Evolutionary conservation across 192 early-diverging fungal genomes (phyloP), one percentile per base, ranked within the genome.

Genomic region (Backusella psychrophila): DNA sequence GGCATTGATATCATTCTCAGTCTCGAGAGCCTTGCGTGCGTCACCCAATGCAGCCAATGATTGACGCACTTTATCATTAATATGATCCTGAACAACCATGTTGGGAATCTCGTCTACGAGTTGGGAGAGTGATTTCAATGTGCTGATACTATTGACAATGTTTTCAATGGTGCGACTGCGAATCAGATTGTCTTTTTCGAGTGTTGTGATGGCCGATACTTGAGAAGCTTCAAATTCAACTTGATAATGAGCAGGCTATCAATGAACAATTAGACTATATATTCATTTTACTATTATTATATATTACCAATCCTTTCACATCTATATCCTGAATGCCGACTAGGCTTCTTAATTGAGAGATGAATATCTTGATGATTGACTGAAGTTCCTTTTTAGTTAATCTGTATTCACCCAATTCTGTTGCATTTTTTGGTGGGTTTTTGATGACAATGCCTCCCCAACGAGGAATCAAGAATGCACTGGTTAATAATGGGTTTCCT

Each of bases 1-100:
- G 0, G 95, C 93, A 14, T 74, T 38, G 7, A 79, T 66, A 72
- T 89, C 85, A 29, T 75, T 75, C 17, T 77, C 83, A 19, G 66
- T 53, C 26, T 81, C 66, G 0, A 90, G 80, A 44, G 78, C 77
- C 14, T 75, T 35, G 7, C 85, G 84, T 0, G 87, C 81, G 1
- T 35, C 71, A 31, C 66, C 26, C 1, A 88, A 81, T 21, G 84
- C 77, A 29, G 73, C 66, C 5, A 89, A 78, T 9, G 90, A 83
- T 26, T 75, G 70, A 35, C 72, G 67, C 19, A 82, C 38, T 0
- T 81, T 74, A 29, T 73, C 73, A 14, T 92, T 88, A 44, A 99
- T 99, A 59, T 90, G 88, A 80, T 97, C 95, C 71, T 92, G 80
- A 4, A 99, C 95, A 0, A 96, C 96, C 95, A 99, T 98, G 77